Evolutionary conservation across 1,284 basidiomycete species (phyloP), one percentile per base, ranked within the genome.

Genomic region (Peniophora sp.): DNA sequence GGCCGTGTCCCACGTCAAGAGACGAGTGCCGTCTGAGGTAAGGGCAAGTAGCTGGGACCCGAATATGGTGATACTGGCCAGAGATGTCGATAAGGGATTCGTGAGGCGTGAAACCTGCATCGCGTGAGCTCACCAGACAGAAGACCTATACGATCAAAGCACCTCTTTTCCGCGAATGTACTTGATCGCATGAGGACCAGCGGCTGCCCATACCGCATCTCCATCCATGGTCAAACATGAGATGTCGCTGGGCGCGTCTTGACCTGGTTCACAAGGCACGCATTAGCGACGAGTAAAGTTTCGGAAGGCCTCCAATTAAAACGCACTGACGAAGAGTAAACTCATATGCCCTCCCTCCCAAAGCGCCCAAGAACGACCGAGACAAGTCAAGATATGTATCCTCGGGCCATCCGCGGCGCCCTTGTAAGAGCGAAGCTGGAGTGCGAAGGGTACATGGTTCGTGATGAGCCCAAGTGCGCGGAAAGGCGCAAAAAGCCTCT

Each of bases 271-370:
- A 45, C 48, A 17, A 50, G 17, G 48, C 53, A 16, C 36, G 51
- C 16, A 39, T 34, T 34, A 34, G 24, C 23, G 32, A 48, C 27
- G 17, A 2, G 22, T 14, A 35, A 45, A 11, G 8, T 16, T 25
- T 14, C 48, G 38, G 38, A n/a, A 20, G 38, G n/a, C 16, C 45
- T 23, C 45, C 45, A 16, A 24, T 39, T 9, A 23, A 41, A 45
- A 53, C 51, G 52, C 65, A 88, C 95, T 93, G 53, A 97, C 92
- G 65, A 99, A 98, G 45, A 98, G 74, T 46, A 99, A 70, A 16
- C 79, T 81, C 89, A 99, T 94, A 68, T 87, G 91, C 32, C 85
- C 89, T 12, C 92, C 93, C 62, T 97, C 93, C 96, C 96, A 99
- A 68, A 98, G 76, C 19, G 92, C 89, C 96, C 96, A 99, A 58